Evolutionary conservation across 192 early-diverging fungal species (phyloP), one percentile per base, ranked within the genome.

Genomic region (Umbelopsis vinacea): DNA sequence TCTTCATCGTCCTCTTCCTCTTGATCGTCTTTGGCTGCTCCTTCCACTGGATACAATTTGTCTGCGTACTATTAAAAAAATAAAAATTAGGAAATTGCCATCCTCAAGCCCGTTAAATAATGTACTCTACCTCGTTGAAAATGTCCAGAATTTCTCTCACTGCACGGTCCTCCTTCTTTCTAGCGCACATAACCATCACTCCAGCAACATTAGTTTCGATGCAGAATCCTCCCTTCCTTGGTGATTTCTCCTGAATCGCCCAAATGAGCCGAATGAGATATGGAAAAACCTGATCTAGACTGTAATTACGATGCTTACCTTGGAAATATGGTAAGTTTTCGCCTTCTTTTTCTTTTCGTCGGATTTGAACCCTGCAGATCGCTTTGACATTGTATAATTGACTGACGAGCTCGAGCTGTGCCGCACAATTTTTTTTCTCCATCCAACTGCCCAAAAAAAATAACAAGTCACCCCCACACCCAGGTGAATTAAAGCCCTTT

Each of bases 121-220:
- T 54, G 23, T 17, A 43, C 40, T 8, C 75, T 83, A 83, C 86
- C 68, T 81, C 71, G 33, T 79, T 73, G 52, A 85, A 79, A 21
- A 88, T 47, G 68, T 88, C 84, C 12, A 79, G 76, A 21, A 81
- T 80, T 71, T 88, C 86, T 50, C 74, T 77, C 19, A 81, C 74
- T 8, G 84, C 81, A 8, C 69, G 67, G 19, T 35, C 60, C 67
- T 88, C 86, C 71, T 76, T 84, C 46, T 70, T 70, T 68, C 81
- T 76, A 12, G 78, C 55, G 67, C 84, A 85, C 54, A 78, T 88
- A 45, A 88, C 76, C 53, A 88, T 76, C 29, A 88, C 77, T 15
- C 86, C 86, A 10, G 75, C 73, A 67, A 84, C 82, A 26, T 80
- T 79, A 11, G 84, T 74, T 54, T 83, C 74, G 26, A 86, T 78